A percentile compares a stretch with the other conserved stretches of the same genome.
phyloP scores from a whole-genome alignment of 371 early-diverging fungal genomes.

The Amoeboaphelidium protococcarum region DNA sequence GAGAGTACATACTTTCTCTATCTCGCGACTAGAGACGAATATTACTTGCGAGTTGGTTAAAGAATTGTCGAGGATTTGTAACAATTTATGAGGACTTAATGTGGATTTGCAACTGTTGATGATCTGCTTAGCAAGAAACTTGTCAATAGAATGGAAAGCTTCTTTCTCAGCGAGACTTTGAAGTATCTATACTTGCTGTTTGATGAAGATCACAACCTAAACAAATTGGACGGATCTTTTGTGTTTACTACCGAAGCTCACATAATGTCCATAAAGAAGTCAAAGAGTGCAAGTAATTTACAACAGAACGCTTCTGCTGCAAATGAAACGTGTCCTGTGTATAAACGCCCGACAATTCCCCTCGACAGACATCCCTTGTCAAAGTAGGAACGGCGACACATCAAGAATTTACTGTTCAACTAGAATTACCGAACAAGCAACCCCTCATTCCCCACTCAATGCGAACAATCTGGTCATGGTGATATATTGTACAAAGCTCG shows the following conservation, averaged over 20 bases:
- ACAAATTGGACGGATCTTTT: background rate
- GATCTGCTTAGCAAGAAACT: slow-evolving; percentile 29
- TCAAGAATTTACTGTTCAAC: too few species aligned
- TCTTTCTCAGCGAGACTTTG: slow-evolving; percentile 72
- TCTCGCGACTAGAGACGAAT: slow-evolving; percentile 36
- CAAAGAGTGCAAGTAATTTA: too few species aligned
- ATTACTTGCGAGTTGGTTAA: slow-evolving; percentile 67
- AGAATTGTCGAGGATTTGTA: slow-evolving; percentile 54
- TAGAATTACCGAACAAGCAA: too few species aligned
- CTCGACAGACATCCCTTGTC: too few species aligned
- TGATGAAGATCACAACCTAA: slow-evolving; percentile 19
- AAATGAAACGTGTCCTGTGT: too few species aligned
- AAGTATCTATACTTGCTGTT: slow-evolving; percentile 78
- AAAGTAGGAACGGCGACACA: too few species aligned
- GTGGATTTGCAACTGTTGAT: slow-evolving; percentile 55
- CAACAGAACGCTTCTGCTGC: too few species aligned
- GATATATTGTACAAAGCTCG: too few species aligned
- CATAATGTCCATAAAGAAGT: background rate
- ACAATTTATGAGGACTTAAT: slow-evolving; percentile 29
- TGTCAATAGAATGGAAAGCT: slow-evolving; percentile 82
- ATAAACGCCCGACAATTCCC: too few species aligned
- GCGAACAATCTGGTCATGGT: too few species aligned
- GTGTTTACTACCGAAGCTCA: background rate
- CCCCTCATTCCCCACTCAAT: too few species aligned
- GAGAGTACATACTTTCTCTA: slow-evolving; percentile 82